These are phyloP conservation scores for Monosporozyma yasuniensis DNA, from an alignment of 805 yeast genomes.

Conservation along the genomic window DNA sequence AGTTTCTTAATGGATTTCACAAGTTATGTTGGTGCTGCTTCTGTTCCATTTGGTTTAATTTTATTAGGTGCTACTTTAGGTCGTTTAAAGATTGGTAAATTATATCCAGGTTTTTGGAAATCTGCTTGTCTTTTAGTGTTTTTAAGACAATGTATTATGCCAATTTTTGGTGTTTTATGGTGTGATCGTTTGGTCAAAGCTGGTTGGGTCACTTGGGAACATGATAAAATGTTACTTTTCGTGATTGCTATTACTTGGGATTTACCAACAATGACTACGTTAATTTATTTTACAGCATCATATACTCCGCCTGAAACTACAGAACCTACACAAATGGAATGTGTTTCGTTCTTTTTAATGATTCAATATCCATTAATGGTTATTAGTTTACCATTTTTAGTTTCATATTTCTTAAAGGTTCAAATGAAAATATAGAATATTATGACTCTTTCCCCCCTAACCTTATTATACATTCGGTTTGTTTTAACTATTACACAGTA, in stretches of 20 bases:
- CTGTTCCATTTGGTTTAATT: constrained; percentile 82
- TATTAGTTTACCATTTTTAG: constrained; percentile 61
- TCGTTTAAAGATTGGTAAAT: constrained; percentile 48
- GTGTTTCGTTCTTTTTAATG: constrained; percentile 67
- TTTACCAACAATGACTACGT: constrained; percentile 81
- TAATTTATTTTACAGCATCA: constrained; percentile 81
- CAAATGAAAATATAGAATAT: constrained; percentile 22
- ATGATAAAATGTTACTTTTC: constrained; percentile 52
- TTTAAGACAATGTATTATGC: constrained; percentile 59
- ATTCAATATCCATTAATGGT: constrained; percentile 63
- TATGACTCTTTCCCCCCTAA: not conserved
- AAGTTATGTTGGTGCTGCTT: constrained; percentile 73
- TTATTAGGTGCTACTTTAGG: constrained; percentile 86
- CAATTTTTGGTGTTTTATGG: constrained; percentile 68
- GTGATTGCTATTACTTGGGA: constrained; percentile 71
- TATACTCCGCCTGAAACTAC: constrained; percentile 56
- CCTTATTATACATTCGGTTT: not conserved
- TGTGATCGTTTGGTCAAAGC: constrained; percentile 52
- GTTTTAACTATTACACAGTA: not conserved
- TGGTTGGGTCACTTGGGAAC: constrained; percentile 52
- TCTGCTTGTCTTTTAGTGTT: constrained; percentile 53
- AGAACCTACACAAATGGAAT: constrained; percentile 61
- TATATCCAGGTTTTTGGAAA: constrained; percentile 60
- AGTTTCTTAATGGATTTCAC: constrained; percentile 79
- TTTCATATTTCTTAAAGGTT: constrained; percentile 29